Conservation (phyloP, 805 yeast genomes). For the Zygosaccharomyces gambellarensis region DNA sequence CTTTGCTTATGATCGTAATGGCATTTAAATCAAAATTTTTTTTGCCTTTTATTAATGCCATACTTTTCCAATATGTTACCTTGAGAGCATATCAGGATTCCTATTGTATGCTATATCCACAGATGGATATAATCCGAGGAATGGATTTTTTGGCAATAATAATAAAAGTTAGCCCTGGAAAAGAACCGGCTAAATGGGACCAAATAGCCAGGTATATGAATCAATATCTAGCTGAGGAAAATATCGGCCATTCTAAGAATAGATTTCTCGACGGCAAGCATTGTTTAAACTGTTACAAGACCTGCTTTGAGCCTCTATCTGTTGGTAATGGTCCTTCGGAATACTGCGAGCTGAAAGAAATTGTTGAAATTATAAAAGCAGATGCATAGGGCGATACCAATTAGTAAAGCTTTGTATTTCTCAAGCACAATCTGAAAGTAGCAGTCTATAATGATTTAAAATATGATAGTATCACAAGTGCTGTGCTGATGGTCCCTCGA, state of each 20-base stretch:
- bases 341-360: background rate
- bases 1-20: background rate
- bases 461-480: background rate
- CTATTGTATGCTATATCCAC: background rate
- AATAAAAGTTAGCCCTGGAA: background rate
- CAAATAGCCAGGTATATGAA: conserved; percentile 1
- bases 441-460: background rate
- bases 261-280: conserved; percentile 5
- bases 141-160: background rate
- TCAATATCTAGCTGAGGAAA: background rate
- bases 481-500: background rate
- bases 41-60: background rate
- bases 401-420: background rate
- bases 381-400: background rate
- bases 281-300: background rate
- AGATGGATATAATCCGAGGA: background rate
- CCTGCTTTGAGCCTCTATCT: background rate
- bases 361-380: background rate
- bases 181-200: conserved; percentile 3
- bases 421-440: background rate
- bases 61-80: background rate
- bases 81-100: background rate
- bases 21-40: background rate
- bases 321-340: background rate
- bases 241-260: background rate